Evolutionary conservation across 139 green algal species (phyloP).

Genomic region (Penium margaritaceum): DNA sequence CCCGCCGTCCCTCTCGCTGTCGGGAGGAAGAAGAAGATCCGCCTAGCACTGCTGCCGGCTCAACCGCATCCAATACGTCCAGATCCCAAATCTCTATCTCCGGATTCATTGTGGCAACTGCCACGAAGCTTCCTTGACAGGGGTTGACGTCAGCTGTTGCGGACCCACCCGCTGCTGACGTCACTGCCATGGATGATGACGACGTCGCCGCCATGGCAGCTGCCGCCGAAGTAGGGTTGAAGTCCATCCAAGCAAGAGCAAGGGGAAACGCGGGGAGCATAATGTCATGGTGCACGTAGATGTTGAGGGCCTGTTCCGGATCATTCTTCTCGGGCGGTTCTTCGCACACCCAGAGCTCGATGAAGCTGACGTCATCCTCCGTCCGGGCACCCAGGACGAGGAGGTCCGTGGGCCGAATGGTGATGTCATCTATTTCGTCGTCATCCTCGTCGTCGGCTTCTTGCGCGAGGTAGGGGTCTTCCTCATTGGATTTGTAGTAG

Average conservation of each 20-base stretch:
- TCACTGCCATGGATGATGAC: background rate
- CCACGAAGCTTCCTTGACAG: slow-evolving; percentile 76
- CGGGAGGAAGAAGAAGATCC: slow-evolving; percentile 58
- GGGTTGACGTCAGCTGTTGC: background rate
- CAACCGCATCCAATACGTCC: slow-evolving; percentile 75
- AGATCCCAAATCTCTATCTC: slow-evolving; percentile 96
- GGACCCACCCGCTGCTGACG: background rate
- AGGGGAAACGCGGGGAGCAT: slow-evolving; percentile 90
- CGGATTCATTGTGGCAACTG: slow-evolving; percentile 80
- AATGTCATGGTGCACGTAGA: slow-evolving; percentile 92
- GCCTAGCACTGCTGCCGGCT: slow-evolving; percentile 72
- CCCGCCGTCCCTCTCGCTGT: slow-evolving; percentile 11
- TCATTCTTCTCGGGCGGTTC: slow-evolving; percentile 46
- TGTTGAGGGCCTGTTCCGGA: slow-evolving; percentile 44
- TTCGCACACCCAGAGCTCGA: slow-evolving; percentile 95
- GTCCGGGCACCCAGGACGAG: slow-evolving; percentile 79
- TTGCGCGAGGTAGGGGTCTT: slow-evolving; percentile 63
- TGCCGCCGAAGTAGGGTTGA: slow-evolving; percentile 44
- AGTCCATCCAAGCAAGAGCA: slow-evolving; percentile 78
- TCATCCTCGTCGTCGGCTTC: slow-evolving; percentile 52
- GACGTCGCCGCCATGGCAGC: background rate
- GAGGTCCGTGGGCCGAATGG: slow-evolving; percentile 67
- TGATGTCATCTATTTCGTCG: slow-evolving; percentile 65
- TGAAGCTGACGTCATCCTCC: slow-evolving; percentile 83
- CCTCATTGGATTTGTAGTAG: slow-evolving; percentile 48